Evolutionary conservation across 495 filamentous ascomycete genomes (phyloP), one percentile per base, ranked within the genome.

Genomic region (Physcia stellaris): DNA sequence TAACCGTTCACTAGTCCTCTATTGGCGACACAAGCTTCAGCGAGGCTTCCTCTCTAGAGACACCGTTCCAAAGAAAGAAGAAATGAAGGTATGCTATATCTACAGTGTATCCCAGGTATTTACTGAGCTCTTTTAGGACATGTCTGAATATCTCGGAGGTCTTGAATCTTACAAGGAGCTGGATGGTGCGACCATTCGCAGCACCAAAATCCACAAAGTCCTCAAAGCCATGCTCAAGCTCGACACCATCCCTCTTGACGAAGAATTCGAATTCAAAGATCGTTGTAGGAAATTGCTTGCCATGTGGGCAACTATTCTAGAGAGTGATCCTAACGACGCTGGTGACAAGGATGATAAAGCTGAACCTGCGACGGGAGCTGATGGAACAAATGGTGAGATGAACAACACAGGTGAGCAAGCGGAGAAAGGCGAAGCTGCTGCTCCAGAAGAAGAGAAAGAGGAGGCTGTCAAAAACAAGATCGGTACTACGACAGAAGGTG

Each of bases 161-260:
- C 70, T 95, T 4, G 87, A 95, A 55, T 71, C 60, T 3, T 76
- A 80, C 50, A 61, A 70, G 1, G 83, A 92, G 38, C 70, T 94
- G 16, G 87, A 94, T 46, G 82, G 81, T 11, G 74, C 71, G 46
- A 88, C 93, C 46, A 92, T 95, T 48, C 69, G 77, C 35, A 60
- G 56, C 4, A 94, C 86, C 24, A 93, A 93, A 66, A 92, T 94
- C 58, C 83, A 93, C 69, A 94, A 94, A 61, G 86, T 95, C 6
- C 67, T 94, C 32, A 87, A 85, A 61, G 83, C 75, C 28, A 88
- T 95, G 51, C 65, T 93, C 47, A 93, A 90, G 62, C 66, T 94
- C 2, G 58, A 68, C 13, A 65, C 68, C 3, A 93, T 94, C 43
- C 86, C 86, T 4, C 77, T 75, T 28, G 86, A 95, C 37, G 80